A percentile compares a stretch with the other conserved stretches of the same genome.
These are phyloP conservation scores for Mortierella sp. DNA, from an alignment of 371 early-diverging fungal species.

Conservation along the genomic window DNA sequence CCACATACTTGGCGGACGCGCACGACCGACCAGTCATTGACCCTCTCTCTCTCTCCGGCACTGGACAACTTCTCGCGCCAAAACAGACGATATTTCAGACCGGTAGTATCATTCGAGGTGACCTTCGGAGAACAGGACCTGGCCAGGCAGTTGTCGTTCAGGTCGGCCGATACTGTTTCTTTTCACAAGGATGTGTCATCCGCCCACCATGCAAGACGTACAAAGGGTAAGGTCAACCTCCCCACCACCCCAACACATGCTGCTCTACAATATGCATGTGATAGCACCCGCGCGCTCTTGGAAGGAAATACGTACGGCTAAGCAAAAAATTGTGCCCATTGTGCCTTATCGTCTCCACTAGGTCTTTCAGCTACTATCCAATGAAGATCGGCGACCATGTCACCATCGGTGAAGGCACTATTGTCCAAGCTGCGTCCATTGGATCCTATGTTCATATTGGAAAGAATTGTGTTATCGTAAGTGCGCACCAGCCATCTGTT, in stretches of 20 bases:
- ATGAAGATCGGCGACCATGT: conserved; percentile 96
- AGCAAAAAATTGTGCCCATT: too few species aligned
- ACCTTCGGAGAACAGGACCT: conserved; percentile 87
- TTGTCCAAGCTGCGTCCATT: conserved; percentile 94
- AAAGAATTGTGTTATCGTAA: conserved; percentile 92
- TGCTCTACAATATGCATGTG: too few species aligned
- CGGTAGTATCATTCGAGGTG: conserved; percentile 92
- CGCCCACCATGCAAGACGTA: conserved; percentile 96
- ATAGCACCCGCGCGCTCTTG: too few species aligned
- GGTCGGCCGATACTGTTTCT: conserved; percentile 89
- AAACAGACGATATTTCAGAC: conserved; percentile 90
- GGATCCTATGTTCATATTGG: conserved; percentile 93
- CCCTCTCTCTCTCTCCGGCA: too few species aligned
- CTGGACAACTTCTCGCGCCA: not conserved
- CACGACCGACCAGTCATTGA: too few species aligned
- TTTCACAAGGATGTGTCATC: conserved; percentile 81
- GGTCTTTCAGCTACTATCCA: conserved; percentile 90
- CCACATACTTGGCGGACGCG: too few species aligned
- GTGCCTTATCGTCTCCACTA: too few species aligned
- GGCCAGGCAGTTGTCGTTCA: conserved; percentile 89
- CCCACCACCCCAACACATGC: too few species aligned
- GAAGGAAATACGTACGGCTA: too few species aligned
- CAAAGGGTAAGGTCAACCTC: conserved; percentile 74
- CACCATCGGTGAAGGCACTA: conserved; percentile 86
- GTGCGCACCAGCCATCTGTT: conserved; percentile 17